A percentile compares a stretch with the other conserved stretches of the same genome.
Conservation (phyloP, 352 stramenopile genomes). For the Hyphochytrium catenoides region DNA sequence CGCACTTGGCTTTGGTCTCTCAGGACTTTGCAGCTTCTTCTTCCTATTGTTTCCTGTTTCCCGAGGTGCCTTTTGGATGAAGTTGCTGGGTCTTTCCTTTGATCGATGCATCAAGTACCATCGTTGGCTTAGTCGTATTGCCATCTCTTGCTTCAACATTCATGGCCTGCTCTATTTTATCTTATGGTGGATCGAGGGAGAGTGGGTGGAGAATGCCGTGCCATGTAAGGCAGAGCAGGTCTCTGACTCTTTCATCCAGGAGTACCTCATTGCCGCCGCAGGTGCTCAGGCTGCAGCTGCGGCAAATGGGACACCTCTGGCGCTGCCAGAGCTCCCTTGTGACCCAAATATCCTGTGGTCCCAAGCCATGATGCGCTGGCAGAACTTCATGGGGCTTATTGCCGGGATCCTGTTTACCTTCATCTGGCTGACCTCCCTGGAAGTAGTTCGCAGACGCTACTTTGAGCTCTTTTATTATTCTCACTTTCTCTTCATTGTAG, state of each 20-base stretch:
- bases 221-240: no score
- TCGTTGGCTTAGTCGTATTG: conserved; percentile 47
- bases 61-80: conserved; percentile 54
- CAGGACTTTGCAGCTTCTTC: conserved; percentile 1
- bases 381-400: conserved; percentile 46
- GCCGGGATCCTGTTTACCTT: conserved; percentile 33
- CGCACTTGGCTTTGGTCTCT: no score
- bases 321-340: no score
- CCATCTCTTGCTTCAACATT: conserved; percentile 25
- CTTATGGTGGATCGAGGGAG: conserved; percentile 24
- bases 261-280: no score
- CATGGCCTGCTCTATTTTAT: conserved; percentile 49
- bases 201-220: conserved; percentile 23
- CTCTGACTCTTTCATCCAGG: no score
- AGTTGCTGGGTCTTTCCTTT: conserved; percentile 55
- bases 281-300: conserved; percentile 37
- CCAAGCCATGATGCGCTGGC: conserved; percentile 25
- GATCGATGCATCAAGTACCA: conserved; percentile 63
- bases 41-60: conserved; percentile 20
- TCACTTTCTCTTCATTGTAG: conserved; percentile 60
- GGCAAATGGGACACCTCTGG: no score
- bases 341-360: no score
- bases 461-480: conserved; percentile 67
- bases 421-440: conserved; percentile 44
- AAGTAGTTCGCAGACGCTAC: conserved; percentile 30